phyloP scores from a whole-genome alignment of 176 grass and related monocot species.

The Bolboschoenus planiculmis region DNA sequence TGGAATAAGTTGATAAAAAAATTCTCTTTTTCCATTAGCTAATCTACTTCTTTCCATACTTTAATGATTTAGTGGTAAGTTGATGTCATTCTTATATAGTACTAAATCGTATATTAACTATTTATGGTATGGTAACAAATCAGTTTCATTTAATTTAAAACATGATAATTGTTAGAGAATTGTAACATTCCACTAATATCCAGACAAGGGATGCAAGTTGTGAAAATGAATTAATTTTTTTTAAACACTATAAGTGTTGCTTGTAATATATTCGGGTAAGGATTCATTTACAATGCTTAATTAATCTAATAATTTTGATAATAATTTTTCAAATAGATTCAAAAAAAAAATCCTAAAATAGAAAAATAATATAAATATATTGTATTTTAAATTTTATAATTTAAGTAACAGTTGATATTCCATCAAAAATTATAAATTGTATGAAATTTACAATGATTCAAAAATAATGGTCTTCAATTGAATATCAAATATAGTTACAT shows the following conservation, averaged over 20 bases:
- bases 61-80: not conserved
- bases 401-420: too few relatives aligned
- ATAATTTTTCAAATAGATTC: too few relatives aligned
- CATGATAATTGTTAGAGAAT: not conserved
- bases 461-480: too few relatives aligned
- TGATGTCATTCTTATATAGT: too few relatives aligned
- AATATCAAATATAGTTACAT: too few relatives aligned
- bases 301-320: too few relatives aligned
- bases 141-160: not conserved
- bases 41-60: not conserved
- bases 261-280: not conserved
- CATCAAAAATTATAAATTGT: too few relatives aligned
- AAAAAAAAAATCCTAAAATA: too few relatives aligned
- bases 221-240: not conserved
- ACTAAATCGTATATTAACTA: not conserved
- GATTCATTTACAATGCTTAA: too few relatives aligned
- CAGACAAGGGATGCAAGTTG: not conserved
- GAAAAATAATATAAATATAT: too few relatives aligned
- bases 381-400: too few relatives aligned
- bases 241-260: not conserved
- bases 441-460: too few relatives aligned
- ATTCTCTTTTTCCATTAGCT: not conserved
- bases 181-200: not conserved
- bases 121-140: not conserved
- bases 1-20: not conserved